Base-by-base conservation (phyloP, 305 asterid genomes). In the Solanum hybrid region DNA sequence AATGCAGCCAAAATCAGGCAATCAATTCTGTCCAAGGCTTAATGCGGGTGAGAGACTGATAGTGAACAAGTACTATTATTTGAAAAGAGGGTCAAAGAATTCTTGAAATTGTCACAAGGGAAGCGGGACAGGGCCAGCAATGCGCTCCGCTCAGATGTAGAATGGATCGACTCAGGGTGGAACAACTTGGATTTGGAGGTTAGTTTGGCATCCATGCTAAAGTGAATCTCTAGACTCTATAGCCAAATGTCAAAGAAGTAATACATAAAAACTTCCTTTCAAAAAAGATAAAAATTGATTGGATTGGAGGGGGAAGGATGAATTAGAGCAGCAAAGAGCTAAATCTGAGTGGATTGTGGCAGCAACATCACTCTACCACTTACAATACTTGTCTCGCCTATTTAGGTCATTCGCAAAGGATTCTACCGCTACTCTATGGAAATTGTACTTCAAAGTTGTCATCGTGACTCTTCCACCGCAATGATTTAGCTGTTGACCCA, bases 351-450 rank as follows among this genome's bases (percentile, higher is more conserved):
- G 87, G 76, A 90, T 90, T 32, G 40, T 87, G 90, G 88, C 88
- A 87, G 79, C 86, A 90, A 35, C 86, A 0, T 71, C 86, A 90
- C 90, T 90, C 91, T 82, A 91, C 95, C 94, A 89, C 96, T 92
- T 92, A 93, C 92, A 93, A 93, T 93, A 87, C 93, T 91, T 73
- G 24, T 16, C 38, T 75, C 24, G 0, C 80, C 24, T 29, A 73
- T 73, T 29, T 29, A 73, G 12, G n/a, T 29, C 22, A 71, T 1
- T 31, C 9, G 6, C 37, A 7, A 6, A 56, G 79, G 22, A 72
- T 13, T 12, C 22, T 12, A 29, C 35, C 5, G 17, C 32, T 24
- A 27, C 79, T 72, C 32, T 17, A 29, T 32, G 26, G 36, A 72
- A 27, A 13, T 29, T 13, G 36, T 27, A 72, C 36, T 72, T 27